These are phyloP conservation scores for Diplodia scrobiculata DNA, from an alignment of 2,329 filamentous ascomycete genomes.

Conservation along the genomic window DNA sequence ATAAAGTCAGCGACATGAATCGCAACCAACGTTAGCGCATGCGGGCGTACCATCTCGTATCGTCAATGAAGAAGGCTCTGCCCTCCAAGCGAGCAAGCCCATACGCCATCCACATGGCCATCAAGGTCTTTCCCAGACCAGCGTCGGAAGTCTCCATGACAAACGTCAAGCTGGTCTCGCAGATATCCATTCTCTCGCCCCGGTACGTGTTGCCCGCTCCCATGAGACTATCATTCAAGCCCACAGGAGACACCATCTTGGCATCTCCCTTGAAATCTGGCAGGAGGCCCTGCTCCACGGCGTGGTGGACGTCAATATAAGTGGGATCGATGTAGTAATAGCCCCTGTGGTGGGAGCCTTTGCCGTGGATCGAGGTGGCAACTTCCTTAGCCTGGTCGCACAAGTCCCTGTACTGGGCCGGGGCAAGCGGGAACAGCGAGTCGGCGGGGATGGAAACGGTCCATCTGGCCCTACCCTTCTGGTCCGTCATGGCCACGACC, in stretches of 20 bases:
- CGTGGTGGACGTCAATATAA: constrained; percentile 75
- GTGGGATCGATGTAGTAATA: constrained; percentile 67
- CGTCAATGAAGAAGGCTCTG: constrained; percentile 80
- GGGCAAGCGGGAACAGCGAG: constrained; percentile 66
- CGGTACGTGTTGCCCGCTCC: constrained; percentile 16
- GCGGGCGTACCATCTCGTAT: constrained; percentile 65
- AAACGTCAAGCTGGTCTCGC: constrained; percentile 73
- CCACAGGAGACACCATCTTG: constrained; percentile 35
- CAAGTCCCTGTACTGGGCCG: constrained; percentile 68
- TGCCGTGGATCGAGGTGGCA: constrained; percentile 47
- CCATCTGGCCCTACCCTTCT: constrained; percentile 68
- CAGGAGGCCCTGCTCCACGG: constrained; percentile 65
- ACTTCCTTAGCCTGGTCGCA: constrained; percentile 68
- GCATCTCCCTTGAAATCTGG: constrained; percentile 46
- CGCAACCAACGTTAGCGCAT: not conserved
- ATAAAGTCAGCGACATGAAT: constrained; percentile 3
- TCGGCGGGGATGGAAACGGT: constrained; percentile 75
- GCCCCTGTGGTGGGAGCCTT: constrained; percentile 46
- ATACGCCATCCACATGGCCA: constrained; percentile 82
- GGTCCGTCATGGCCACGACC: constrained; percentile 69
- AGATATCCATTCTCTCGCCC: constrained; percentile 56
- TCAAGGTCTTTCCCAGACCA: constrained; percentile 73
- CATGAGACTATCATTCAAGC: constrained; percentile 31
- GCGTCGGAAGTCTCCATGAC: constrained; percentile 73
- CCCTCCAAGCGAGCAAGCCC: constrained; percentile 74